phyloP scores from a whole-genome alignment of 495 filamentous ascomycete genomes.

The Xylaria scruposa region DNA sequence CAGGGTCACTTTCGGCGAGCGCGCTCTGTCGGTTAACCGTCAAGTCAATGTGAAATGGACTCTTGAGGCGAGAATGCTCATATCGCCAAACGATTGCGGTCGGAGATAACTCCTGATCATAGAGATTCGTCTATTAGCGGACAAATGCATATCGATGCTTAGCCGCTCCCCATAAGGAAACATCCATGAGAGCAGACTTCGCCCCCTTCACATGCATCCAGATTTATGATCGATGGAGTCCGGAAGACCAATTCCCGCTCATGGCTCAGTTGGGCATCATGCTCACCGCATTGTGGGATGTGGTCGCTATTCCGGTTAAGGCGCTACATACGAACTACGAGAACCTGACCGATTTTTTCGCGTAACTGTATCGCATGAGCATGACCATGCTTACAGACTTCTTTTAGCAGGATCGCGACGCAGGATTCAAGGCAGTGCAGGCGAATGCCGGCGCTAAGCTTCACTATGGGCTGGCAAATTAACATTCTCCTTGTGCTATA shows the following conservation, averaged over 20 bases:
- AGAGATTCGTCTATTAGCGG: conserved; percentile 8
- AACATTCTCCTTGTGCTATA: conserved; percentile 67
- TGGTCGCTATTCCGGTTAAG: conserved; percentile 65
- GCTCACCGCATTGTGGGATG: conserved; percentile 60
- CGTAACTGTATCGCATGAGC: conserved; percentile 73
- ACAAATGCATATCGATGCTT: conserved; percentile 55
- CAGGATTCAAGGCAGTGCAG: conserved; percentile 63
- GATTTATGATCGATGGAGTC: conserved; percentile 61
- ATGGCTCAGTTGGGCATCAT: conserved; percentile 66
- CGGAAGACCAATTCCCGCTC: conserved; percentile 69
- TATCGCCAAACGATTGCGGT: conserved; percentile 8
- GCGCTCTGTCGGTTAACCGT: background rate
- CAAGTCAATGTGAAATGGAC: background rate
- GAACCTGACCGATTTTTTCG: conserved; percentile 74
- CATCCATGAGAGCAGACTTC: conserved; percentile 33
- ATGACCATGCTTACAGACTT: conserved; percentile 66
- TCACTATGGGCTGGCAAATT: conserved; percentile 63
- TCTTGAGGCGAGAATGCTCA: background rate
- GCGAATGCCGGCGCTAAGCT: conserved; percentile 67
- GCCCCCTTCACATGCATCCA: conserved; percentile 76
- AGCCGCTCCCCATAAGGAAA: conserved; percentile 31
- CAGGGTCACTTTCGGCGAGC: background rate
- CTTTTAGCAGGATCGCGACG: conserved; percentile 67
- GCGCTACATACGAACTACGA: conserved; percentile 62
- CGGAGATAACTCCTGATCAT: conserved; percentile 14